Base-by-base conservation (phyloP, 1,284 basidiomycete genomes). In the Ceratobasidium sp. region DNA sequence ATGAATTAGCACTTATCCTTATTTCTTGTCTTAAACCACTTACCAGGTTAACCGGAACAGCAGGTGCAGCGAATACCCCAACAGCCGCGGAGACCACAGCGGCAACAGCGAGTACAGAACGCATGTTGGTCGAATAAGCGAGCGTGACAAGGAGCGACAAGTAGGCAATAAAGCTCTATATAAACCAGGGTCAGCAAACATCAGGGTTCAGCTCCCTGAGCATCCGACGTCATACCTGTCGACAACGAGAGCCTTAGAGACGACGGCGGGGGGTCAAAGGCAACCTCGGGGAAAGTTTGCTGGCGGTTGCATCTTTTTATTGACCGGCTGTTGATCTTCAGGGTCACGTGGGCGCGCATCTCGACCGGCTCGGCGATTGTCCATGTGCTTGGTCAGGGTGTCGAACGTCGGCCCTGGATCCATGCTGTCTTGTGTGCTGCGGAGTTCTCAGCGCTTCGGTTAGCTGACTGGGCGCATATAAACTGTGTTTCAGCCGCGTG, bases 11-110 rank as follows among this genome's bases (percentile, higher is more conserved):
- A 4, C 40, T 15, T 26, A 9, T 7, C 33, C 9, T 20, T n/a
- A 44, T 20, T 15, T 38, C 15, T 17, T 9, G n/a, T 46, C 17
- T 17, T 17, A 4, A 40, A 13, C n/a, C n/a, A 64, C 71, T 65
- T 20, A 74, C 71, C 9, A 74, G 61, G 61, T 74, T 65, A 9
- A 74, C 59, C 23, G 71, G 44, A 33, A 59, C 54, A 3, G 71
- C 28, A 12, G 61, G 71, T 6, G 59, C 71, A n/a, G 46, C 71
- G 26, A 64, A n/a, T 15, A 28, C 71, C 6, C 71, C 71, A 23
- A 33, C 46, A 3, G 48, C 44, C 50, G 50, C 67, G 12, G 52
- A 54, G 42, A 65, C n/a, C 52, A 26, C 46, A n/a, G 33, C 61
- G 48, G 59, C 46, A 20, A 74, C n/a, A 38, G 65, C 23, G 28